Evolutionary conservation across 768 basidiomycete species (phyloP).

Genomic region (Lentinula sp.): DNA sequence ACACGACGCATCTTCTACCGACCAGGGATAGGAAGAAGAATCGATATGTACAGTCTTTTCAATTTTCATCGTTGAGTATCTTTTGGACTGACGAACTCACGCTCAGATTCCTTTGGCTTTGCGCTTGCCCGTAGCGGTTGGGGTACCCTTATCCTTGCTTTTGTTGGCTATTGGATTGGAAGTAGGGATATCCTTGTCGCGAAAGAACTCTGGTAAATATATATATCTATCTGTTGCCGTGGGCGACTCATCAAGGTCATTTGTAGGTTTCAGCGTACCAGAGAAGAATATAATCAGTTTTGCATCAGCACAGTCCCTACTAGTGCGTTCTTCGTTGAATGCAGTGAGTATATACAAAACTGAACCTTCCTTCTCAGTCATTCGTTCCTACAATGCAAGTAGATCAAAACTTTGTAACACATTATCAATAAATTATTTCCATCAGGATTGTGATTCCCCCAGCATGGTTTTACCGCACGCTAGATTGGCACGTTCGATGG

Average conservation of each 20-base stretch:
- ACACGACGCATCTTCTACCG: constrained; percentile 45
- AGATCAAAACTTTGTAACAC: too few relatives aligned
- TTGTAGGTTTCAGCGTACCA: constrained; percentile 49
- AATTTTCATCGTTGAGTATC: not conserved
- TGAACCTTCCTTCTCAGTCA: constrained; percentile 27
- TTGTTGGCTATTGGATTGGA: constrained; percentile 41
- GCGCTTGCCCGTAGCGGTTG: constrained; percentile 28
- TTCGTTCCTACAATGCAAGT: constrained; percentile 51
- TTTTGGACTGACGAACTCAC: constrained; percentile 29
- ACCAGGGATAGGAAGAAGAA: constrained; percentile 26
- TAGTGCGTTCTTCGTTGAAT: constrained; percentile 26
- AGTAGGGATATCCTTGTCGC: constrained; percentile 35
- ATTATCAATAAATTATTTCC: not conserved
- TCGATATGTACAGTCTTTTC: constrained; percentile 18
- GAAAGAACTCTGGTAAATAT: constrained; percentile 30
- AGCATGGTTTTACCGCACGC: constrained; percentile 39
- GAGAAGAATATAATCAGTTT: constrained; percentile 40
- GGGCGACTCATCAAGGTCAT: not conserved
- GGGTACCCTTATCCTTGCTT: constrained; percentile 36
- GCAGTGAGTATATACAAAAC: not conserved
- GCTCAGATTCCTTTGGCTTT: constrained; percentile 3
- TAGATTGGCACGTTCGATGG: constrained; percentile 50
- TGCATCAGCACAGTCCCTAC: constrained; percentile 38
- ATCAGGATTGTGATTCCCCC: constrained; percentile 42
- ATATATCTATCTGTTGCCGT: not conserved